Conservation (phyloP, 116 monocot species). For the Thalassia testudinum region DNA sequence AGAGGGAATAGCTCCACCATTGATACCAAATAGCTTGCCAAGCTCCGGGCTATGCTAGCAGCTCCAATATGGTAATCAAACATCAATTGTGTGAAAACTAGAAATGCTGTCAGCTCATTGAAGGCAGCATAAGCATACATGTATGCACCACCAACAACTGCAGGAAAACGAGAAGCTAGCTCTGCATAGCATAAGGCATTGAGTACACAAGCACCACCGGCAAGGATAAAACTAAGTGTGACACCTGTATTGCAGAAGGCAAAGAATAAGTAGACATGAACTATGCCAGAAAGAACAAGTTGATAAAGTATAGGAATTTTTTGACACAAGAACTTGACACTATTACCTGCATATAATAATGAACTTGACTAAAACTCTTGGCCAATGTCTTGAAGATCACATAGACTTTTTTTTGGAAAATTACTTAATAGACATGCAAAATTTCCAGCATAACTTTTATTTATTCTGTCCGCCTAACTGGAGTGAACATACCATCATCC, state of each 20-base stretch:
- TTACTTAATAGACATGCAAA: too few species aligned
- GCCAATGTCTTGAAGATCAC: too few species aligned
- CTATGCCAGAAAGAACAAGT: too few species aligned
- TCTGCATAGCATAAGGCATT: conserved; percentile 98
- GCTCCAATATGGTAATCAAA: conserved; percentile 94
- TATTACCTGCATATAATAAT: too few species aligned
- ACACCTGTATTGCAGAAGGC: conserved; percentile 41
- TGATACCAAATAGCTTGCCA: conserved; percentile 75
- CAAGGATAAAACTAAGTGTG: conserved; percentile 81
- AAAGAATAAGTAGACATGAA: too few species aligned
- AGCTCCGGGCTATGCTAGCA: conserved; percentile 87
- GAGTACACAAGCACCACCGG: conserved; percentile 72
- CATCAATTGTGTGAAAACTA: conserved; percentile 93
- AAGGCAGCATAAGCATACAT: conserved; percentile 86
- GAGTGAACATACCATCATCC: too few species aligned
- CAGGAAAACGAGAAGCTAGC: conserved; percentile 79
- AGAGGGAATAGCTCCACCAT: conserved; percentile 69
- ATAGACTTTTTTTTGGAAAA: too few species aligned
- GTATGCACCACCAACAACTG: conserved; percentile 96
- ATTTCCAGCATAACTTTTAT: too few species aligned
- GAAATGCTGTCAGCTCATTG: conserved; percentile 85
- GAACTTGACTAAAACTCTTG: too few species aligned
- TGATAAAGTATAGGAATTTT: too few species aligned
- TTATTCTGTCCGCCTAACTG: too few species aligned
- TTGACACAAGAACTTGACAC: too few species aligned